Percentiles rank a stretch among this genome's conserved stretches.
These are phyloP conservation scores for Coniosporium apollinis DNA, from an alignment of 495 filamentous ascomycete species.

Conservation along the genomic window DNA sequence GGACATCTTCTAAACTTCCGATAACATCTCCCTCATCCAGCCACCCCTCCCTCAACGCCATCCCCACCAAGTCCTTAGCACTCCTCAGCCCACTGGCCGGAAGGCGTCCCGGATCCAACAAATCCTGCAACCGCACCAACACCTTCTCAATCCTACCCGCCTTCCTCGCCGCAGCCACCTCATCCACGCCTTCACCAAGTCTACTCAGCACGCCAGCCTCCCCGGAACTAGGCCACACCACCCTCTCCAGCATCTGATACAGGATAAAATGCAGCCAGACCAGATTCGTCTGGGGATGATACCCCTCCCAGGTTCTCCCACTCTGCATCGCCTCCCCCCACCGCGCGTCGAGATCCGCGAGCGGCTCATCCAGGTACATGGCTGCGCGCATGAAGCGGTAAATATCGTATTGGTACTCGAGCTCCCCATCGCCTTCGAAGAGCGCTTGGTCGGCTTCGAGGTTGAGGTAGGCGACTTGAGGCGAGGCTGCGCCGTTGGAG, in stretches of 20 bases:
- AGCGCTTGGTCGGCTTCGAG: constrained; percentile 16
- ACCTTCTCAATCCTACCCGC: constrained; percentile 13
- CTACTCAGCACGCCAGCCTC: neutral
- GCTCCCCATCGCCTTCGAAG: constrained; percentile 21
- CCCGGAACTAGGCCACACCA: too few species aligned
- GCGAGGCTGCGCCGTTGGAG: neutral
- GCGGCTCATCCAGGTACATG: constrained; percentile 9
- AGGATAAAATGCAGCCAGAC: constrained; percentile 26
- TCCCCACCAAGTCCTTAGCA: constrained; percentile 17
- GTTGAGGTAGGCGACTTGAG: constrained; percentile 19
- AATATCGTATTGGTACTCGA: constrained; percentile 29
- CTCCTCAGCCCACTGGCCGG: constrained; percentile 7
- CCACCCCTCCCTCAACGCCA: constrained; percentile 20
- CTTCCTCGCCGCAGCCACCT: constrained; percentile 9
- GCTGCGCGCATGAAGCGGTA: constrained; percentile 18
- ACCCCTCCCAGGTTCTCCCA: constrained; percentile 15
- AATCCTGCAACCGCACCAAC: constrained; percentile 8
- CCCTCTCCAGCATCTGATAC: constrained; percentile 8
- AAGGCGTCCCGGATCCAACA: constrained; percentile 15
- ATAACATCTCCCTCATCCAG: constrained; percentile 18
- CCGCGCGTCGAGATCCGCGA: constrained; percentile 2
- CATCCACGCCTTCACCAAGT: neutral
- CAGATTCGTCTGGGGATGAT: constrained; percentile 23
- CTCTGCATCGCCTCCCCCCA: neutral
- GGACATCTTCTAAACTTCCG: too few species aligned